Evolutionary conservation across 1,139 yeast genomes (phyloP).

Genomic region (Blastobotrys ciferrii): DNA sequence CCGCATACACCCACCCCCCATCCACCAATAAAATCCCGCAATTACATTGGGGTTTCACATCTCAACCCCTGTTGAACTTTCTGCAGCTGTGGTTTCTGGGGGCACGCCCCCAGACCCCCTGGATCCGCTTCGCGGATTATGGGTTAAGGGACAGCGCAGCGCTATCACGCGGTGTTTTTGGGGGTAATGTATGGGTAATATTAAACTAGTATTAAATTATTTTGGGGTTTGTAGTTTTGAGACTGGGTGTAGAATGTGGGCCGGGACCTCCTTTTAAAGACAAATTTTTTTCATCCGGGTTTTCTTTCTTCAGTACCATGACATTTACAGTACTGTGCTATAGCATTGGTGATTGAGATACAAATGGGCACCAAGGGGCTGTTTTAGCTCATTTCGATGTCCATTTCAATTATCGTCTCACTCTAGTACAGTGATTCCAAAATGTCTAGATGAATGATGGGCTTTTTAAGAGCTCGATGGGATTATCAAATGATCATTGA

Average conservation of each 20-base stretch:
- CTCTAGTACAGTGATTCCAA: conserved; percentile 38
- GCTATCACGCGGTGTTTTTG: no score
- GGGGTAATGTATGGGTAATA: no score
- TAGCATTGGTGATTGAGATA: conserved; percentile 1
- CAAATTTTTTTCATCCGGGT: conserved; percentile 13
- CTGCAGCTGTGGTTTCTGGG: no score
- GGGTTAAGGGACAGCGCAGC: no score
- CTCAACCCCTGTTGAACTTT: background rate
- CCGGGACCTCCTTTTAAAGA: background rate
- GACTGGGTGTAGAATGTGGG: no score
- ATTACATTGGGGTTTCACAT: background rate
- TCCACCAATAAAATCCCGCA: background rate
- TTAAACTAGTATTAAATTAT: no score
- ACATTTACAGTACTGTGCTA: conserved; percentile 19
- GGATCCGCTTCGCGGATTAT: no score
- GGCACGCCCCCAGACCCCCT: no score
- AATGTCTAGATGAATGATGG: conserved; percentile 46
- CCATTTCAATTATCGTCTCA: conserved; percentile 1
- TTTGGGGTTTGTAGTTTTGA: no score
- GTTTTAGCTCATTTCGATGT: conserved; percentile 3
- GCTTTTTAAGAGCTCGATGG: conserved; percentile 58
- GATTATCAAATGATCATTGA: conserved; percentile 48
- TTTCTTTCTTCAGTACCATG: conserved; percentile 15
- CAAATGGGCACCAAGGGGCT: conserved; percentile 1
- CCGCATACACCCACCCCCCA: background rate